Percentiles rank a stretch among this genome's conserved stretches.
Conservation (phyloP, 257 asterid genomes). For the Fraxinus pennsylvanica region DNA sequence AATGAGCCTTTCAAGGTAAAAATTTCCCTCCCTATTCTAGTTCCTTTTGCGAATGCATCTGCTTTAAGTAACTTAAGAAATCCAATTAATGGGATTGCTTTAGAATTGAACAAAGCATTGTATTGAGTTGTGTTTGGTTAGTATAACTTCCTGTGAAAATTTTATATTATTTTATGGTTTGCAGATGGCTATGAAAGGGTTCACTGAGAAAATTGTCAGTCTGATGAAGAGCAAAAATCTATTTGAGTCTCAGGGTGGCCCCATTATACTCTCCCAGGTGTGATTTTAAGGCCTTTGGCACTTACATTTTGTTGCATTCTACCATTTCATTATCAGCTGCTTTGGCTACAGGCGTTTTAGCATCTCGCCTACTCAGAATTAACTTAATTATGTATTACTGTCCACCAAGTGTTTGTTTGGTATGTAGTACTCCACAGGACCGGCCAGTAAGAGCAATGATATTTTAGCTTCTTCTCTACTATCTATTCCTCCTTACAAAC, state of each 20-base stretch:
- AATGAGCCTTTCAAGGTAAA: slow-evolving; percentile 88
- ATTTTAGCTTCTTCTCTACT: neutral
- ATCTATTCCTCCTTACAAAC: neutral
- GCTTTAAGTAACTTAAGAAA: slow-evolving; percentile 11
- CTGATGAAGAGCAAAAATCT: slow-evolving; percentile 78
- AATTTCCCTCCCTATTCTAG: slow-evolving; percentile 2
- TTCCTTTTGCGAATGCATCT: slow-evolving; percentile 7
- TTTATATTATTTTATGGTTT: slow-evolving; percentile 27
- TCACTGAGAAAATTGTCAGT: slow-evolving; percentile 70
- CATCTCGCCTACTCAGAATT: neutral
- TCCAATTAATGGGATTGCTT: slow-evolving; percentile 8
- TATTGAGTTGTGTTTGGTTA: slow-evolving; percentile 1
- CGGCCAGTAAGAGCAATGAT: neutral
- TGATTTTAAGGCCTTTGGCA: slow-evolving; percentile 15
- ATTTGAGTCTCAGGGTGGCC: slow-evolving; percentile 85
- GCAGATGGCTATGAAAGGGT: slow-evolving; percentile 84
- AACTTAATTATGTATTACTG: neutral
- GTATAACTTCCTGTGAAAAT: slow-evolving; percentile 1
- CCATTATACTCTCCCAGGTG: slow-evolving; percentile 89
- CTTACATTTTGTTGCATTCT: neutral
- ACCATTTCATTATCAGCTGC: neutral
- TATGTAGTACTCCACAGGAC: neutral
- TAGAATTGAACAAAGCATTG: slow-evolving; percentile 1
- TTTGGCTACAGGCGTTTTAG: neutral
- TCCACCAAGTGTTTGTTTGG: slow-evolving; percentile 17